A percentile compares a stretch with the other conserved stretches of the same genome.
phyloP scores from a whole-genome alignment of 73 alveolate genomes.

The Tetrahymena thermophila region DNA sequence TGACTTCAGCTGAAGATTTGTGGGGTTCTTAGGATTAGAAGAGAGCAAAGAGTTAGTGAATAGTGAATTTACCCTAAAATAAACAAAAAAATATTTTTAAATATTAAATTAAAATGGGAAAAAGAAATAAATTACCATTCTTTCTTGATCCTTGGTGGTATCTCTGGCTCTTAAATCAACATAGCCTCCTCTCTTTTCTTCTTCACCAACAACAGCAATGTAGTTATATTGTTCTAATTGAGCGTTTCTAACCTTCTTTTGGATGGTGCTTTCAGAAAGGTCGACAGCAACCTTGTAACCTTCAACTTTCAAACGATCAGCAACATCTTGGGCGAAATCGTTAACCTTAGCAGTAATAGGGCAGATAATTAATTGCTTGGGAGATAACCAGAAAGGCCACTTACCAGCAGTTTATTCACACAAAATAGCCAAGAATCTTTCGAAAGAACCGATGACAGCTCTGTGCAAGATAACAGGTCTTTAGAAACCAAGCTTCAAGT shows the following conservation, averaged over 20 bases:
- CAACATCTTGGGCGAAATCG: slow-evolving; percentile 80
- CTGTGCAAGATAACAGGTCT: slow-evolving; percentile 99
- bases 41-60: slow-evolving; percentile 19
- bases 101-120: slow-evolving; percentile 42
- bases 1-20: slow-evolving; percentile 51
- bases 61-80: slow-evolving; percentile 34
- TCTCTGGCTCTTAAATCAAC: slow-evolving; percentile 97
- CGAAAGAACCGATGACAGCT: slow-evolving; percentile 98
- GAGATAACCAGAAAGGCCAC: slow-evolving; percentile 99
- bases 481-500: slow-evolving; percentile 91
- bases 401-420: slow-evolving; percentile 97
- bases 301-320: slow-evolving; percentile 61
- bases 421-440: slow-evolving; percentile 93
- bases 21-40: slow-evolving; percentile 60
- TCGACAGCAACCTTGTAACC: slow-evolving; percentile 88
- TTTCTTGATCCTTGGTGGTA: slow-evolving; percentile 30
- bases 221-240: slow-evolving; percentile 91
- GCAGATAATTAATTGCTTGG: slow-evolving; percentile 87
- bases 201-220: slow-evolving; percentile 96
- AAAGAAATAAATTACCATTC: slow-evolving; percentile 67
- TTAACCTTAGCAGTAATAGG: slow-evolving; percentile 94
- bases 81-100: slow-evolving; percentile 6
- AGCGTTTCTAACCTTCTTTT: slow-evolving; percentile 94
- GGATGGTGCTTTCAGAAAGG: slow-evolving; percentile 77
- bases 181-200: slow-evolving; percentile 82